Base-by-base conservation (phyloP, 2,329 filamentous ascomycete species). In the Penicillium sclerotiorum region DNA sequence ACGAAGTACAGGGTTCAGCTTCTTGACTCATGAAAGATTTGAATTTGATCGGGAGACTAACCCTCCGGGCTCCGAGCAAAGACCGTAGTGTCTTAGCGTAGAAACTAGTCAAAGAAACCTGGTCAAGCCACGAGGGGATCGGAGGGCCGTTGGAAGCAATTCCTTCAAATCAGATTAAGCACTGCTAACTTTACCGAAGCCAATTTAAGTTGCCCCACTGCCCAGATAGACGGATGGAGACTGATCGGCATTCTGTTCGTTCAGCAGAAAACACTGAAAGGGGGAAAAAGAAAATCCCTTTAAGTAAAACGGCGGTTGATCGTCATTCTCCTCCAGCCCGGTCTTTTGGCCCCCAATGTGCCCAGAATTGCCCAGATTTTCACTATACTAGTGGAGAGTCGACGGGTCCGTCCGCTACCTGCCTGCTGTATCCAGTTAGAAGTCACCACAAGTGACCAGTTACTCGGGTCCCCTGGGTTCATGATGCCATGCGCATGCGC, bases 101-200 rank as follows among this genome's bases (percentile, higher is more conserved):
- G 18, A 36, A 3, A n/a, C n/a, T 13, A 15, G 12, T 9, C 20
- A 12, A 30, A 15, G 20, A 23, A 47, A 47, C 27, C 25, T 21
- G 37, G 18, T 12, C 13, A 39, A 18, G 28, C 17, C 35, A 36
- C 18, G 32, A 43, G 18, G 38, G 27, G 30, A 18, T 32, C 35
- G 37, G 38, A 38, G 38, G 13, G 25, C 37, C 48, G 48, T 42
- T 48, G 37, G 21, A 36, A 11, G 4, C 20, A 41, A n/a, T 20
- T 35, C 45, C 37, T 41, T 42, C 45, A 42, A 47, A 48, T 48
- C 45, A 48, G 37, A 48, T 48, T 41, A 48, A 48, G 45, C 38
- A 37, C 33, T 36, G 11, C 11, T 32, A 36, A 17, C 9, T 17
- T 36, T 17, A 36, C n/a, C n/a, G 15, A 18, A n/a, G n/a, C 6